phyloP scores from a whole-genome alignment of 1,284 basidiomycete species.

The Puccinia coronata region DNA sequence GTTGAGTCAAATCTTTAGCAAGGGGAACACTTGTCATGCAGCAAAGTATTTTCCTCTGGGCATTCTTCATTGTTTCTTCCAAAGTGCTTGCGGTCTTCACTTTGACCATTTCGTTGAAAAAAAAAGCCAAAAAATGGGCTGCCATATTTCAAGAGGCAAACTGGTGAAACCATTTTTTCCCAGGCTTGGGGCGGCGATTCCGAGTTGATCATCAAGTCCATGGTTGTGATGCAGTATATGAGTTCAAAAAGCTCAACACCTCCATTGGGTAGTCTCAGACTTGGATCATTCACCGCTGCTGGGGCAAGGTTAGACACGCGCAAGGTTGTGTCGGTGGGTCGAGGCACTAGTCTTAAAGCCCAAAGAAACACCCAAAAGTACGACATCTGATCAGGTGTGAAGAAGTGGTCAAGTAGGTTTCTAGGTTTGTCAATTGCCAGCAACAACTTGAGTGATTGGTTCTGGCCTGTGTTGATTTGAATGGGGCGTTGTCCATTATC shows the following conservation, averaged over 20 bases:
- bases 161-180: not conserved
- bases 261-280: not conserved
- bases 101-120: not conserved
- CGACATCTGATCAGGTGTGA: not conserved
- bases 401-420: not conserved
- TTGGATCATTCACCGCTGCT: not conserved
- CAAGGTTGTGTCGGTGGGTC: not conserved
- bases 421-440: slow-evolving; percentile 8
- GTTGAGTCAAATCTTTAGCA: not conserved
- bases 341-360: not conserved
- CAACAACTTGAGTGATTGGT: not conserved
- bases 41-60: not conserved
- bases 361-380: not conserved
- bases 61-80: not conserved
- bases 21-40: not conserved
- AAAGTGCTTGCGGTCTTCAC: not conserved
- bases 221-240: not conserved
- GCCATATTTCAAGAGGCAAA: not conserved
- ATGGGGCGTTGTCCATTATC: not conserved
- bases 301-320: not conserved
- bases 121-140: not conserved
- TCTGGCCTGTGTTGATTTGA: not conserved
- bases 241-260: not conserved
- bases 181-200: not conserved
- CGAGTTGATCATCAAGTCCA: not conserved